Percentiles rank a stretch among this genome's conserved stretches.
Evolutionary conservation across 106 monocot species (phyloP).

Genomic region (Dendrobium officinale): DNA sequence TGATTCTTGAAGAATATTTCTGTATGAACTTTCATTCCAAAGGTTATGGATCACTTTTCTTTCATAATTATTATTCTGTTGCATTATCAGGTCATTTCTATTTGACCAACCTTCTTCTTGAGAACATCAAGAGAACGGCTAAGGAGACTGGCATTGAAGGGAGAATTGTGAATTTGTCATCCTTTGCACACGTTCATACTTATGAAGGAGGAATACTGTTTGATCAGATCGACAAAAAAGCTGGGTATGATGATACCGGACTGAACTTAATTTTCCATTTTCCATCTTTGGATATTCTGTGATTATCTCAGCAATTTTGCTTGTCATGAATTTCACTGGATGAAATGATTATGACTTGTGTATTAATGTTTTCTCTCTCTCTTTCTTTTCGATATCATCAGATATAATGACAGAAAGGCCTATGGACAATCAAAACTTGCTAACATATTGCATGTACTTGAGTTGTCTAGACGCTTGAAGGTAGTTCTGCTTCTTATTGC

Average conservation of each 20-base stretch:
- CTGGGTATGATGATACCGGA: constrained; percentile 16
- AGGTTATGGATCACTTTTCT: background rate
- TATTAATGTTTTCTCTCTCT: background rate
- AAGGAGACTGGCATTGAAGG: constrained; percentile 58
- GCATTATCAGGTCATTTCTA: constrained; percentile 64
- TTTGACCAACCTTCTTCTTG: constrained; percentile 84
- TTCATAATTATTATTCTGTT: background rate
- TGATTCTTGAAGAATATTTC: background rate
- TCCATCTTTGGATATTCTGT: background rate
- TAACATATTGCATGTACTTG: constrained; percentile 71
- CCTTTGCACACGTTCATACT: constrained; percentile 51
- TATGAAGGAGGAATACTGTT: constrained; percentile 61
- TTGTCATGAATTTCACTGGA: background rate
- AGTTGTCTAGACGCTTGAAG: constrained; percentile 64
- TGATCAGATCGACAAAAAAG: constrained; percentile 45
- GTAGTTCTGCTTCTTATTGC: constrained; percentile 18
- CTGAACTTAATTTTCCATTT: too few relatives aligned
- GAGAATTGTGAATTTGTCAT: constrained; percentile 79
- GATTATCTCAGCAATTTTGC: background rate
- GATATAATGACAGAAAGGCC: constrained; percentile 67
- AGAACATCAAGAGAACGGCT: constrained; percentile 74
- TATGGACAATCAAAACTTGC: constrained; percentile 88
- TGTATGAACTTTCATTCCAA: background rate
- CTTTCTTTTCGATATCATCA: constrained; percentile 5
- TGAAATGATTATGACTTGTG: background rate